Conservation (phyloP, 495 filamentous ascomycete species). For the Aspergillus indologenus region DNA sequence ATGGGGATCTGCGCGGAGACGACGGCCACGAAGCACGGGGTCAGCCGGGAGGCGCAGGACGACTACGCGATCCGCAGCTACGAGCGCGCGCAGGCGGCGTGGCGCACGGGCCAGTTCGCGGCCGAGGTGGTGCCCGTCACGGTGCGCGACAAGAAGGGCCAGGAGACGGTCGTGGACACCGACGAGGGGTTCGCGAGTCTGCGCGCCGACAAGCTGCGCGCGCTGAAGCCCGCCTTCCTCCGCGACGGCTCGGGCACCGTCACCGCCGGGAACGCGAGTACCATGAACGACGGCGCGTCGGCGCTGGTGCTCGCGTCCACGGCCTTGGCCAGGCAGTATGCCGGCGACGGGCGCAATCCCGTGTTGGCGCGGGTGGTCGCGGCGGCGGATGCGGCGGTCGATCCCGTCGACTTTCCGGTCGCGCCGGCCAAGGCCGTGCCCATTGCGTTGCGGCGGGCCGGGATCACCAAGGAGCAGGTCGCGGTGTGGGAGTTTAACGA, state of each 20-base stretch:
- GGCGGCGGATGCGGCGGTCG: slow-evolving; percentile 85
- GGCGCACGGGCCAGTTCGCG: slow-evolving; percentile 71
- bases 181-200: slow-evolving; percentile 88
- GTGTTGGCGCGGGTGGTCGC: slow-evolving; percentile 82
- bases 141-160: slow-evolving; percentile 75
- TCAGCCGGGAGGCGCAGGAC: slow-evolving; percentile 83
- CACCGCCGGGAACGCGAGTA: slow-evolving; percentile 89
- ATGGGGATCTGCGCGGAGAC: slow-evolving; percentile 99
- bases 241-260: slow-evolving; percentile 82
- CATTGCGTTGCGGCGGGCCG: slow-evolving; percentile 81
- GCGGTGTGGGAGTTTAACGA: slow-evolving; percentile 98
- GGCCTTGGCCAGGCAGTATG: slow-evolving; percentile 73
- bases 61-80: slow-evolving; percentile 86
- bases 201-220: slow-evolving; percentile 78
- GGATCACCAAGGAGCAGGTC: slow-evolving; percentile 84
- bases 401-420: slow-evolving; percentile 93
- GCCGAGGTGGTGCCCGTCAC: slow-evolving; percentile 88
- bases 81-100: slow-evolving; percentile 83
- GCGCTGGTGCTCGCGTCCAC: slow-evolving; percentile 82
- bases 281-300: slow-evolving; percentile 90
- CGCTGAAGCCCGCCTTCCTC: slow-evolving; percentile 86
- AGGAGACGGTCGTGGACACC: slow-evolving; percentile 65
- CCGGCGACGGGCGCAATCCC: slow-evolving; percentile 52
- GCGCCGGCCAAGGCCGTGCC: slow-evolving; percentile 91
- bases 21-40: slow-evolving; percentile 80